Evolutionary conservation across 768 basidiomycete species (phyloP).

Genomic region (Lentinula sp.): DNA sequence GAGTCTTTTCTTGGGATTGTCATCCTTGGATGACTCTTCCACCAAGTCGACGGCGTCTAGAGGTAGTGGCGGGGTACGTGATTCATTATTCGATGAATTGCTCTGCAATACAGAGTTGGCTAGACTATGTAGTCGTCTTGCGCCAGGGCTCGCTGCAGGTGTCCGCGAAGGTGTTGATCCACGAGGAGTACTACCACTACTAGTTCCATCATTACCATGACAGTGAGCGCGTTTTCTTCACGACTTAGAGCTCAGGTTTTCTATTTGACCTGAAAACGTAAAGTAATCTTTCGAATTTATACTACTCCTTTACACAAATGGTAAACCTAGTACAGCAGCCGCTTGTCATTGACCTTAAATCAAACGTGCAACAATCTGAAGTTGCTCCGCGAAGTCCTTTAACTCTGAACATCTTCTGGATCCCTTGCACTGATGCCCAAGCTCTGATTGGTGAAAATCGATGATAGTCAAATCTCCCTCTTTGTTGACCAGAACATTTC

Average conservation of each 20-base stretch:
- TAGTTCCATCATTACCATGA: too few species aligned
- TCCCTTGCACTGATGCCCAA: not conserved
- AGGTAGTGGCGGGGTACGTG: slow-evolving; percentile 30
- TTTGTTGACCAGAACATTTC: not conserved
- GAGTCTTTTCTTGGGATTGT: slow-evolving; percentile 42
- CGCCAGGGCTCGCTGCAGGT: not conserved
- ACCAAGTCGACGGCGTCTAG: slow-evolving; percentile 88
- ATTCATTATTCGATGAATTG: slow-evolving; percentile 21
- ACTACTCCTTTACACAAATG: too few species aligned
- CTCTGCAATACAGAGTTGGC: slow-evolving; percentile 25
- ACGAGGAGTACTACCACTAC: slow-evolving; percentile 12
- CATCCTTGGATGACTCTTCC: slow-evolving; percentile 58
- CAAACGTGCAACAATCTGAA: not conserved
- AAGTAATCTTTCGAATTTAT: too few species aligned
- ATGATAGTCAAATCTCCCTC: not conserved
- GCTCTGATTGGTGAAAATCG: not conserved
- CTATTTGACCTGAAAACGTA: too few species aligned
- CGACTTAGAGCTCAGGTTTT: too few species aligned
- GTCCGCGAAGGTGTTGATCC: not conserved
- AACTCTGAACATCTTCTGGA: not conserved
- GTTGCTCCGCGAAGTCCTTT: not conserved
- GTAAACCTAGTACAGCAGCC: too few species aligned
- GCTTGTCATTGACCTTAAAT: too few species aligned
- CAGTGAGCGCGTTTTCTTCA: too few species aligned
- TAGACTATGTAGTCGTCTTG: slow-evolving; percentile 13